Percentiles rank a stretch among this genome's conserved stretches.
Conservation (phyloP, 1,284 basidiomycete genomes). For the Phylloboletellus chloephorus region DNA sequence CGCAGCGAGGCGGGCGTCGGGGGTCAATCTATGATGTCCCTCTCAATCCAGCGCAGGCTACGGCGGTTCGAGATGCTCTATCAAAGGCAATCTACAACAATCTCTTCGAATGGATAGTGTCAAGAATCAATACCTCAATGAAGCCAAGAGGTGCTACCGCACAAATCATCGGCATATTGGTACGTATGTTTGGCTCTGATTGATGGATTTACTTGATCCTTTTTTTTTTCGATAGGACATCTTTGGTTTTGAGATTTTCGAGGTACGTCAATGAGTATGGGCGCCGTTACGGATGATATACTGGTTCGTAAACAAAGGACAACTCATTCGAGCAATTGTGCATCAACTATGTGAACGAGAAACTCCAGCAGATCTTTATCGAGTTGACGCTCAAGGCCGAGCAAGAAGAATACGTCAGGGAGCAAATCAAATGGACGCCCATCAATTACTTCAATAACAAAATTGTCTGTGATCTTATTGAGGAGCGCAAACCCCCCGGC, state of each 20-base stretch:
- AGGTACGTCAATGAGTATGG: slow-evolving; percentile 41
- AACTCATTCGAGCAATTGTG: slow-evolving; percentile 99
- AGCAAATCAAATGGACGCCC: slow-evolving; percentile 99
- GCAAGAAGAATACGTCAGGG: slow-evolving; percentile 97
- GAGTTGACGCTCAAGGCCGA: slow-evolving; percentile 98
- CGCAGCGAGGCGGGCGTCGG: slow-evolving; percentile 84
- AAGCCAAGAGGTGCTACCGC: slow-evolving; percentile 71
- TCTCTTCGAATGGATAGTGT: slow-evolving; percentile 99
- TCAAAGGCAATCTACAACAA: slow-evolving; percentile 98
- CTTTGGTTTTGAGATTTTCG: slow-evolving; percentile 97
- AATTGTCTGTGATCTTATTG: slow-evolving; percentile 97
- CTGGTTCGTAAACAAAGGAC: slow-evolving; percentile 52
- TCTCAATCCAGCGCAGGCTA: slow-evolving; percentile 89
- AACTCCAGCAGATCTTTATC: slow-evolving; percentile 98
- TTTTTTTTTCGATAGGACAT: slow-evolving; percentile 73
- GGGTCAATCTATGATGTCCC: slow-evolving; percentile 97
- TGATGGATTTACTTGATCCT: slow-evolving; percentile 9
- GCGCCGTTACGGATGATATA: slow-evolving; percentile 1
- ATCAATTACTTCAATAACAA: slow-evolving; percentile 98
- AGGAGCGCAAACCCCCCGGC: slow-evolving; percentile 92
- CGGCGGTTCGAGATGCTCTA: slow-evolving; percentile 85
- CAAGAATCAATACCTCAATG: slow-evolving; percentile 94
- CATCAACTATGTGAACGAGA: slow-evolving; percentile 99
- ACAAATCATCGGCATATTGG: slow-evolving; percentile 94
- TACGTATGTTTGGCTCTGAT: slow-evolving; percentile 30